phyloP scores from a whole-genome alignment of 164 flowering plant genomes.

The Platanus orientalis region DNA sequence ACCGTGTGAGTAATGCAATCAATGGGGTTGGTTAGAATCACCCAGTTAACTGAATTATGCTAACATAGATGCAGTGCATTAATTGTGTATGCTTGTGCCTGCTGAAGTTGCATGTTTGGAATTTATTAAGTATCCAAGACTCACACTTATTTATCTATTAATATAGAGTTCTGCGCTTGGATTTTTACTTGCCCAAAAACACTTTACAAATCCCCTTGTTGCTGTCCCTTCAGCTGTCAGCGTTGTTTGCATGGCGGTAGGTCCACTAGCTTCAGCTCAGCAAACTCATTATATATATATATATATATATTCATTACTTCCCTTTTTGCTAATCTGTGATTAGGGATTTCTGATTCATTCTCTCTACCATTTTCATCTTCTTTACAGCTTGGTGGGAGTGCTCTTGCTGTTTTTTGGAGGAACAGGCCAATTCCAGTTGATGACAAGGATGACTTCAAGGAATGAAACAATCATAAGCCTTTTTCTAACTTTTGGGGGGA shows the following conservation, averaged over 20 bases:
- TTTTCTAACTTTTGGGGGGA: background rate
- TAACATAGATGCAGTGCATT: background rate
- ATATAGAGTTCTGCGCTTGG: conserved; percentile 96
- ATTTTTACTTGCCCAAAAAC: conserved; percentile 89
- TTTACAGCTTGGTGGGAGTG: conserved; percentile 92
- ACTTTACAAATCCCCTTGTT: conserved; percentile 93
- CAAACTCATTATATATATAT: background rate
- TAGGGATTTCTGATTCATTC: background rate
- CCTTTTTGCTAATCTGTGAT: background rate
- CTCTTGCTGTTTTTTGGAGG: conserved; percentile 91
- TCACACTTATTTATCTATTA: background rate
- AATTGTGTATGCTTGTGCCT: background rate
- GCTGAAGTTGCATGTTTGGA: background rate
- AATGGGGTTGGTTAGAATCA: too few species aligned
- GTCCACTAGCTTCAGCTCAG: conserved; percentile 8
- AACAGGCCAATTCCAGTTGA: conserved; percentile 68
- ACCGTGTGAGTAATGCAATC: too few species aligned
- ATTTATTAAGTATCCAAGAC: too few species aligned
- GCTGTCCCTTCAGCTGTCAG: conserved; percentile 99
- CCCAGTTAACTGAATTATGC: background rate
- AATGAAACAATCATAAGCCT: conserved; percentile 29
- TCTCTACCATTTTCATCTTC: conserved; percentile 1
- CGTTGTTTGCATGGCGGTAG: conserved; percentile 98
- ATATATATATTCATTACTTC: background rate
- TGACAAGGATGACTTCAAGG: conserved; percentile 97